Evolutionary conservation across 306 rosid species (phyloP).

Genomic region (Rosa lucieae): DNA sequence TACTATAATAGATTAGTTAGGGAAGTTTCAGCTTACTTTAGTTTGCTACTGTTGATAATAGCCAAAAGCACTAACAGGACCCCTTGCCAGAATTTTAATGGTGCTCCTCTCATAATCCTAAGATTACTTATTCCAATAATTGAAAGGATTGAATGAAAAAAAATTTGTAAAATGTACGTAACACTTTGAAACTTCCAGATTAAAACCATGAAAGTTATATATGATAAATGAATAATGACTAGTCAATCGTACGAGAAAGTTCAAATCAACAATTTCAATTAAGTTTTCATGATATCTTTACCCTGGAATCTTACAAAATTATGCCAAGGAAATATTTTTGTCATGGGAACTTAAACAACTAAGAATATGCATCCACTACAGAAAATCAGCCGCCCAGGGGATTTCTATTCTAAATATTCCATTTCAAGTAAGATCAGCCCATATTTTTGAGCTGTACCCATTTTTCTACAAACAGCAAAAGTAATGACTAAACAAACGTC

Average conservation of each 20-base stretch:
- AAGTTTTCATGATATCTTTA: background rate
- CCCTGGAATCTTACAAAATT: background rate
- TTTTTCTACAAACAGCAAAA: background rate
- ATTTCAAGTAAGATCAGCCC: background rate
- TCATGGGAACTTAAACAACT: background rate
- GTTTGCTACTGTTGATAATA: background rate
- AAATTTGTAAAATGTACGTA: background rate
- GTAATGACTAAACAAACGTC: background rate
- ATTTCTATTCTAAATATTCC: background rate
- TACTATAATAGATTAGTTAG: background rate
- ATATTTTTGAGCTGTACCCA: background rate
- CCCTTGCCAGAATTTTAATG: background rate
- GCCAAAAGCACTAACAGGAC: background rate
- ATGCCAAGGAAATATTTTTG: background rate
- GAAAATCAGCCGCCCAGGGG: background rate
- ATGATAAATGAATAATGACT: background rate
- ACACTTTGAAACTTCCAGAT: background rate
- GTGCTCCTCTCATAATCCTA: background rate
- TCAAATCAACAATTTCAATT: constrained; percentile 1
- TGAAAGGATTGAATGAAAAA: background rate
- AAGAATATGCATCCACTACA: background rate
- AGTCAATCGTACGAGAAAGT: background rate
- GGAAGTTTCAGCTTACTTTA: background rate
- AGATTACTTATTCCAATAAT: background rate
- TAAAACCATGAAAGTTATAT: background rate